These are phyloP conservation scores for Colletotrichum theobromicola DNA, from an alignment of 2,329 filamentous ascomycete genomes.

Conservation along the genomic window DNA sequence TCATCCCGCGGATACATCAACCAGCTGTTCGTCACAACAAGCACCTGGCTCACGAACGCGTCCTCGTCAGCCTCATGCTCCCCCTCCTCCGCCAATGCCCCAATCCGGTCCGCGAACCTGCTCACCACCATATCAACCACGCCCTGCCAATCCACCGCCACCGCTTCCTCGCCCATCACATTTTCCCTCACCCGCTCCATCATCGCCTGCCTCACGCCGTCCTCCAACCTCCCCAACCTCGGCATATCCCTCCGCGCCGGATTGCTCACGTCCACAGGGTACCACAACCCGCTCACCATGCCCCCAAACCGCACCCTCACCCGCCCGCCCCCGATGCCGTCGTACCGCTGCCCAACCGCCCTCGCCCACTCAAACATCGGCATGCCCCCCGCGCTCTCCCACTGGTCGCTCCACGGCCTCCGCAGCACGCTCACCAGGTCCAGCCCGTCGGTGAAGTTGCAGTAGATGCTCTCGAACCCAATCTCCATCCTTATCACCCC, in stretches of 20 bases:
- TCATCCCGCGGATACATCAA: slow-evolving; percentile 43
- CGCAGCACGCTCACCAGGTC: slow-evolving; percentile 37
- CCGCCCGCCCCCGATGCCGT: slow-evolving; percentile 47
- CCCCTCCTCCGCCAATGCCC: slow-evolving; percentile 1
- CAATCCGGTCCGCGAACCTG: slow-evolving; percentile 64
- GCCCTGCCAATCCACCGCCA: slow-evolving; percentile 66
- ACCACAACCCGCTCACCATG: slow-evolving; percentile 57
- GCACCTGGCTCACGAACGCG: slow-evolving; percentile 39
- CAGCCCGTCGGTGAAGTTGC: slow-evolving; percentile 59
- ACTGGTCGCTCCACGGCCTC: slow-evolving; percentile 28
- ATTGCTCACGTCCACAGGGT: slow-evolving; percentile 54
- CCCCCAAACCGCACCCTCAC: slow-evolving; percentile 52
- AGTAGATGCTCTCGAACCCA: slow-evolving; percentile 75
- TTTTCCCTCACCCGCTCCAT: slow-evolving; percentile 49
- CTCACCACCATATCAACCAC: slow-evolving; percentile 69
- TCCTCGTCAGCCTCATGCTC: slow-evolving; percentile 15
- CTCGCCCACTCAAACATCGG: slow-evolving; percentile 43
- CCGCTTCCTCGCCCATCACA: slow-evolving; percentile 33
- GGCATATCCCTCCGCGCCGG: slow-evolving; percentile 34
- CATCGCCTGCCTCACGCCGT: slow-evolving; percentile 37
- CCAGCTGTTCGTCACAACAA: slow-evolving; percentile 44
- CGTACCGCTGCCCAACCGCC: slow-evolving; percentile 48
- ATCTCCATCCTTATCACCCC: slow-evolving; percentile 71
- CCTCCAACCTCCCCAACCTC: slow-evolving; percentile 32
- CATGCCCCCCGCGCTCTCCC: slow-evolving; percentile 28